Evolutionary conservation across 1,284 basidiomycete species (phyloP), one percentile per base, ranked within the genome.

Genomic region (Grifola frondosa): DNA sequence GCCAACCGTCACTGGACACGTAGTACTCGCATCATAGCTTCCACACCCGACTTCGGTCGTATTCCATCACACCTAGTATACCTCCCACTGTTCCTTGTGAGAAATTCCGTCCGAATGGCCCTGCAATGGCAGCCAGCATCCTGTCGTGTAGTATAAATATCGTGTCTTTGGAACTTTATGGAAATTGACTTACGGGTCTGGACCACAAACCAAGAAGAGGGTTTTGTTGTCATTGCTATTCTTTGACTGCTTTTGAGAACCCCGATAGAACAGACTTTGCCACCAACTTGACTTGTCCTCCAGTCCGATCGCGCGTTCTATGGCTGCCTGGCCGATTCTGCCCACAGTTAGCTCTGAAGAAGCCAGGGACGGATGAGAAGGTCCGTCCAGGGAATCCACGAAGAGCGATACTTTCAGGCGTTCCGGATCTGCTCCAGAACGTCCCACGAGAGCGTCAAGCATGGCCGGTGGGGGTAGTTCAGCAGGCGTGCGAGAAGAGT

Each of bases 141-240:
- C 88, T 91, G 53, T 43, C 12, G 24, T 37, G 41, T 32, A 34
- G 33, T 25, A 37, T 41, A 38, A 39, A 32, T 42, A 26, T 19
- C 19, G 32, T 15, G 30, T 29, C 20, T 35, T 7, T 25, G 28
- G 35, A 30, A 26, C 31, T 37, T 29, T 35, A 42, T 30, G 32
- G 37, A 37, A 35, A 23, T 6, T 22, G n/a, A 70, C 85, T 62
- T 63, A 88, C 87, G 74, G 71, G 45, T 90, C 84, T 17, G 89
- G 89, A 22, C 88, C 88, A 63, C 87, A 91, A 2, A 91, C 75
- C 6, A 88, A 63, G 56, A 89, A 80, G 40, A 89, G 64, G 5
- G 75, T 69, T 46, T 70, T 78, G 54, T 62, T 67, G 12, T 64
- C 50, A 24, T 41, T 39, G 26, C 30, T 40, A 37, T 44, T 42